Evolutionary conservation across 1,284 basidiomycete species (phyloP).

Genomic region (Boletellus deceptivus): DNA sequence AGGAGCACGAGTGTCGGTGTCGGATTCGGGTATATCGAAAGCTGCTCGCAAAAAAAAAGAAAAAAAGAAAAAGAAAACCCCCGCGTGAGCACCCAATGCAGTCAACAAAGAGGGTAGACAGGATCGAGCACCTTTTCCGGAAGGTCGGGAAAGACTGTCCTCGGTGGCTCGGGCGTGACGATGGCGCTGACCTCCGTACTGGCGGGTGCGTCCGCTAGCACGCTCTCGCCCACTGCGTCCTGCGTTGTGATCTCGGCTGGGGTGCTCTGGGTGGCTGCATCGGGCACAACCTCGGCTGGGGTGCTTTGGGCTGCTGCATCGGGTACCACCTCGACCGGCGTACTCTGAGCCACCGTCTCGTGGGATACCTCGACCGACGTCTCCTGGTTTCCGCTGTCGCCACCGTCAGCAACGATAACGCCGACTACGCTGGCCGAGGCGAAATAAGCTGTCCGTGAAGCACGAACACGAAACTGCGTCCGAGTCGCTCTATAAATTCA

Average conservation of each 20-base stretch:
- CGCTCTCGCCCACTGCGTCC: background rate
- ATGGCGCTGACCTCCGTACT: background rate
- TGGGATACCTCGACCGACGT: slow-evolving; percentile 1
- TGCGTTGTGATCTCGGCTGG: too few species aligned
- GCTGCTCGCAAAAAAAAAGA: slow-evolving; percentile 41
- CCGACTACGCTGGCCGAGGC: slow-evolving; percentile 16
- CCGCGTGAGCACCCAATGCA: background rate
- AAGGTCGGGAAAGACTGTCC: slow-evolving; percentile 17
- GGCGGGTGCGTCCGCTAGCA: background rate
- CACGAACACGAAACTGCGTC: slow-evolving; percentile 22
- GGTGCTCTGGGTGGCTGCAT: background rate
- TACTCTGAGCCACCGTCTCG: background rate
- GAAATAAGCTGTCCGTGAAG: slow-evolving; percentile 23
- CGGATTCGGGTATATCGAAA: slow-evolving; percentile 73
- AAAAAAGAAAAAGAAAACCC: too few species aligned
- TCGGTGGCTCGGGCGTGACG: slow-evolving; percentile 11
- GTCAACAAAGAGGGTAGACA: background rate
- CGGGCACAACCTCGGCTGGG: background rate
- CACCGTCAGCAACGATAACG: slow-evolving; percentile 13
- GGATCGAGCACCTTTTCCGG: slow-evolving; percentile 24
- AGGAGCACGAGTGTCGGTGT: slow-evolving; percentile 64
- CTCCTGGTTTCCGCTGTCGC: slow-evolving; percentile 3
- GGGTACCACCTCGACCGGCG: background rate
- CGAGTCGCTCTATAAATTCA: background rate
- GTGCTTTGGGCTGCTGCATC: background rate